A percentile compares a stretch with the other conserved stretches of the same genome.
These are phyloP conservation scores for Marchantia polymorpha DNA, from an alignment of 225 moss, liverwort and hornwort genomes.

Conservation along the genomic window DNA sequence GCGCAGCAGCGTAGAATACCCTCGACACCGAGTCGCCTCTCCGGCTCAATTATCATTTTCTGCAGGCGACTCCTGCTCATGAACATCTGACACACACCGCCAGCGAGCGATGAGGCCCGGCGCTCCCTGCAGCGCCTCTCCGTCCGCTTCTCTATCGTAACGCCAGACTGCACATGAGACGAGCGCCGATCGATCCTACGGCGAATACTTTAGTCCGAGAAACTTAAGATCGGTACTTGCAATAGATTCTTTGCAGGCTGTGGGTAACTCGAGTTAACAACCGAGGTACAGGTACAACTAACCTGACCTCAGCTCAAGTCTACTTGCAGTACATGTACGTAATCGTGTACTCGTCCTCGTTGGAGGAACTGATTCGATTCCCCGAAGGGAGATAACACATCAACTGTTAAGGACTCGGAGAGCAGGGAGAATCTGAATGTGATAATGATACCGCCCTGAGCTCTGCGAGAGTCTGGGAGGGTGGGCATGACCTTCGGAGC, in stretches of 20 bases:
- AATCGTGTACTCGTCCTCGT: neutral
- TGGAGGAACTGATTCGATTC: constrained; percentile 1
- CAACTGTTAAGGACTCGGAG: constrained; percentile 2
- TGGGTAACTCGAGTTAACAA: neutral
- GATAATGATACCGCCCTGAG: neutral
- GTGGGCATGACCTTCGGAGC: neutral
- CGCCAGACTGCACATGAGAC: neutral
- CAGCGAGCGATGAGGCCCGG: neutral
- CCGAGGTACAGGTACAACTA: too few relatives aligned
- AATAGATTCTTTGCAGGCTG: neutral
- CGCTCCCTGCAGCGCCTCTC: neutral
- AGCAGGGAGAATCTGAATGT: neutral
- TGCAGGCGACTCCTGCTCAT: neutral
- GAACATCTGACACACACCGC: neutral
- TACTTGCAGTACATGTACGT: neutral
- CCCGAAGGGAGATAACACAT: neutral
- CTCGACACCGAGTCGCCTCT: neutral
- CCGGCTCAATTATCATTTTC: neutral
- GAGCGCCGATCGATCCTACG: neutral
- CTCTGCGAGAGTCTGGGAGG: neutral
- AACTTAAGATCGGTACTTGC: neutral
- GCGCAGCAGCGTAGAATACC: neutral
- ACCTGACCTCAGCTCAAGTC: neutral
- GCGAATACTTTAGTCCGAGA: neutral
- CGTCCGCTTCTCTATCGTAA: too few relatives aligned